These are phyloP conservation scores for Claviceps capensis DNA, from an alignment of 2,329 filamentous ascomycete genomes.

Conservation along the genomic window DNA sequence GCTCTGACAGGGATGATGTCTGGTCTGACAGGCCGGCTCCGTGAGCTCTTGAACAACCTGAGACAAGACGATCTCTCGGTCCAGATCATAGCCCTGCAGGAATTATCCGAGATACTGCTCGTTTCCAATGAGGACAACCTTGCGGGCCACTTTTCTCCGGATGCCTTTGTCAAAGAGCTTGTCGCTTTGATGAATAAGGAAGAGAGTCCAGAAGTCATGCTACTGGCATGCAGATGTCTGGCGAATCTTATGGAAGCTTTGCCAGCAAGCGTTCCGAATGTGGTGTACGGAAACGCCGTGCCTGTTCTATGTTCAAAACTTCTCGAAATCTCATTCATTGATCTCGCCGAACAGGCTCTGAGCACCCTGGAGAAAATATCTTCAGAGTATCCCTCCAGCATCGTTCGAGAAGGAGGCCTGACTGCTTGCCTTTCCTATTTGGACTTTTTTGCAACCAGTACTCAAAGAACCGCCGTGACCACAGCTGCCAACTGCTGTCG, in stretches of 20 bases:
- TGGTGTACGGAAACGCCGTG: conserved; percentile 94
- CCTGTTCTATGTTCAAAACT: conserved; percentile 90
- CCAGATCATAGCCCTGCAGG: conserved; percentile 84
- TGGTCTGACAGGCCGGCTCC: conserved; percentile 63
- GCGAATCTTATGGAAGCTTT: conserved; percentile 97
- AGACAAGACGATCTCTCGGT: conserved; percentile 76
- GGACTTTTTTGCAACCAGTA: conserved; percentile 95
- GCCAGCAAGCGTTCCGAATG: conserved; percentile 81
- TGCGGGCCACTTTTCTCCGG: conserved; percentile 85
- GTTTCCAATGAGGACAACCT: conserved; percentile 96
- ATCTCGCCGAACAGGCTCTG: conserved; percentile 89
- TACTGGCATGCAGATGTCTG: conserved; percentile 86
- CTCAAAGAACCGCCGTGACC: conserved; percentile 89
- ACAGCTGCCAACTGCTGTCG: conserved; percentile 97
- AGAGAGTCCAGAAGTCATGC: conserved; percentile 93
- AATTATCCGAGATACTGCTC: conserved; percentile 82
- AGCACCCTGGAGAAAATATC: conserved; percentile 98
- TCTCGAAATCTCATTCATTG: conserved; percentile 91
- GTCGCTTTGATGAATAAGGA: conserved; percentile 87
- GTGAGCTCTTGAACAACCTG: conserved; percentile 63
- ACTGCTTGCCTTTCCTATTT: conserved; percentile 93
- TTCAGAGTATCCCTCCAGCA: conserved; percentile 84
- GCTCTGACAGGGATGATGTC: conserved; percentile 88
- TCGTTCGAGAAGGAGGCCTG: conserved; percentile 88
- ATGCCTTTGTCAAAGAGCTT: conserved; percentile 89